Percentiles rank a stretch among this genome's conserved stretches.
Evolutionary conservation across 169 alveolate species (phyloP).

Genomic region (Perkinsus olseni): DNA sequence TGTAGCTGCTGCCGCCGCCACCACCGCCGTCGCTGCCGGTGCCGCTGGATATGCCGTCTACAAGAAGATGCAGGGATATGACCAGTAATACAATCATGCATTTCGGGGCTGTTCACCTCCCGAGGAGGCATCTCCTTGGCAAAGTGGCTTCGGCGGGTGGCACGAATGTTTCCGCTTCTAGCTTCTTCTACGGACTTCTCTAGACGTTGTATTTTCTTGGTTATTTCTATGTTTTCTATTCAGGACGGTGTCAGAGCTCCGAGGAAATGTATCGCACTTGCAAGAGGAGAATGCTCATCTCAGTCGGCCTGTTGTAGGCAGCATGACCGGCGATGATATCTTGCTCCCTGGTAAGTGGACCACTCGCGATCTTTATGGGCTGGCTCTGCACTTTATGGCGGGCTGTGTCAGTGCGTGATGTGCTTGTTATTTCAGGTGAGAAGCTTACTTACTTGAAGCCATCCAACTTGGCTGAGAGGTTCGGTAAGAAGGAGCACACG

Average conservation of each 20-base stretch:
- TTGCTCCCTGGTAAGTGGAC: not conserved
- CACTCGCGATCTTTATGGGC: not conserved
- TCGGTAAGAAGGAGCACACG: constrained; percentile 1
- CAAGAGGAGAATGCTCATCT: not conserved
- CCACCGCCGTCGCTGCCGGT: not conserved
- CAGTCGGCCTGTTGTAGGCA: not conserved
- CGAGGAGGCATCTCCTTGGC: too few species aligned
- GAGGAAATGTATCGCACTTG: not conserved
- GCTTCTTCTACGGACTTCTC: too few species aligned
- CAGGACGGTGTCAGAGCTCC: not conserved
- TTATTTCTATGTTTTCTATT: not conserved
- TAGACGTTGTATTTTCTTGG: too few species aligned
- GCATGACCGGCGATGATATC: not conserved
- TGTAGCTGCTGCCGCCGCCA: not conserved
- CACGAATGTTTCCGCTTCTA: too few species aligned
- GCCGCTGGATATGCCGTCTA: not conserved
- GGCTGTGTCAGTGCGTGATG: too few species aligned
- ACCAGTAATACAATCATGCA: not conserved
- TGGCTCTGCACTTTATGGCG: not conserved
- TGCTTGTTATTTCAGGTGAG: not conserved
- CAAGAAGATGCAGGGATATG: not conserved
- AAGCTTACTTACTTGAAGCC: not conserved
- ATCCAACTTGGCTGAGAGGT: not conserved
- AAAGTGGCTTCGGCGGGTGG: too few species aligned
- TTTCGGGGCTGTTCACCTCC: too few species aligned